Evolutionary conservation across 2,329 filamentous ascomycete species (phyloP).

Genomic region (Sclerotinia minor): DNA sequence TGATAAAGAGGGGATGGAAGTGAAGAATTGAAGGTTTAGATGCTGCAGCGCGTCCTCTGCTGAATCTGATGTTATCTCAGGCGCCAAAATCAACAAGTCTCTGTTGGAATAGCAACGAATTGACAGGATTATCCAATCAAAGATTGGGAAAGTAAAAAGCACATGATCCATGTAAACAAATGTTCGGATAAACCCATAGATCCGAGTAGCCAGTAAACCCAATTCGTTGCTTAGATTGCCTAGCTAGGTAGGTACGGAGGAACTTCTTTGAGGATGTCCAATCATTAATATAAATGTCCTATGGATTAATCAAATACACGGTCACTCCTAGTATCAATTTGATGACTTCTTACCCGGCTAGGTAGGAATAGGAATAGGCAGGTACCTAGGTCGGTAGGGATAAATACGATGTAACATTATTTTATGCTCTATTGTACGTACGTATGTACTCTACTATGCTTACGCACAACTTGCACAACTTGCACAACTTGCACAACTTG

Average conservation of each 20-base stretch:
- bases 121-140: not conserved
- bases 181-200: not conserved
- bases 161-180: not conserved
- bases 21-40: slow-evolving; percentile 21
- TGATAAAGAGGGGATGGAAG: not conserved
- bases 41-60: slow-evolving; percentile 9
- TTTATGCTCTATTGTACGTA: not conserved
- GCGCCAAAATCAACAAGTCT: slow-evolving; percentile 24
- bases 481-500: not conserved
- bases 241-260: not conserved
- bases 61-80: slow-evolving; percentile 22
- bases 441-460: too few species aligned
- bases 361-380: not conserved
- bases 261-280: not conserved
- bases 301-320: too few species aligned
- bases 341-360: too few species aligned
- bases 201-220: not conserved
- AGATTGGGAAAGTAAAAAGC: too few species aligned
- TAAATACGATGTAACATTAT: not conserved
- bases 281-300: not conserved
- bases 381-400: too few species aligned
- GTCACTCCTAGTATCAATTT: too few species aligned
- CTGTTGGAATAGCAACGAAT: slow-evolving; percentile 19
- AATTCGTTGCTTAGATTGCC: too few species aligned
- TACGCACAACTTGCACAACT: not conserved